Evolutionary conservation across 345 rosid species (phyloP).

Genomic region (Eucalyptus urophylla): DNA sequence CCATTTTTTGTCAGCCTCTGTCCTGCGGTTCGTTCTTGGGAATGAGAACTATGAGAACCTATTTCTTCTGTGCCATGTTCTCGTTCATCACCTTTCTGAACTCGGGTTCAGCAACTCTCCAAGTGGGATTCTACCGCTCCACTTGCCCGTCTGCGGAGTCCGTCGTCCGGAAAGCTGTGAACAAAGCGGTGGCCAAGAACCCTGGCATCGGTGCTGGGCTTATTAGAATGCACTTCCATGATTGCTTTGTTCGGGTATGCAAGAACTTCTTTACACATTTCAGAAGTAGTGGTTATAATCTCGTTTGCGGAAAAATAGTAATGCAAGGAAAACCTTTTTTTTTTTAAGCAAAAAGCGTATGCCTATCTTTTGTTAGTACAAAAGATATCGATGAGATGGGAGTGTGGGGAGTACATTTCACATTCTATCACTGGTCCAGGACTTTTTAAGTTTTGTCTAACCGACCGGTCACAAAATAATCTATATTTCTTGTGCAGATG

Average conservation of each 20-base stretch:
- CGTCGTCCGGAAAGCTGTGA: neutral
- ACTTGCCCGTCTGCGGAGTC: constrained; percentile 2
- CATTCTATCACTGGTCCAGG: neutral
- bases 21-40: no score
- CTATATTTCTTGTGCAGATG: neutral
- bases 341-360: neutral
- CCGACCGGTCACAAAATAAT: neutral
- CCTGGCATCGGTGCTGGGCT: constrained; percentile 1
- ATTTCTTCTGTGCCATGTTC: no score
- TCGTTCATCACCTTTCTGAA: neutral
- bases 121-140: neutral
- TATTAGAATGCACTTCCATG: constrained; percentile 14
- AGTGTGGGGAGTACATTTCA: neutral
- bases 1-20: no score
- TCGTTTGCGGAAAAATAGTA: neutral
- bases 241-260: constrained; percentile 1
- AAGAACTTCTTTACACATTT: neutral
- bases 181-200: neutral
- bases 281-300: neutral
- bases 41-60: no score
- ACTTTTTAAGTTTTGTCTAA: neutral
- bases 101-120: neutral
- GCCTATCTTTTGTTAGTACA: neutral
- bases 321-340: neutral
- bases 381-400: neutral